Conservation (phyloP, 345 rosid genomes). For the Pelargonium nanum region DNA sequence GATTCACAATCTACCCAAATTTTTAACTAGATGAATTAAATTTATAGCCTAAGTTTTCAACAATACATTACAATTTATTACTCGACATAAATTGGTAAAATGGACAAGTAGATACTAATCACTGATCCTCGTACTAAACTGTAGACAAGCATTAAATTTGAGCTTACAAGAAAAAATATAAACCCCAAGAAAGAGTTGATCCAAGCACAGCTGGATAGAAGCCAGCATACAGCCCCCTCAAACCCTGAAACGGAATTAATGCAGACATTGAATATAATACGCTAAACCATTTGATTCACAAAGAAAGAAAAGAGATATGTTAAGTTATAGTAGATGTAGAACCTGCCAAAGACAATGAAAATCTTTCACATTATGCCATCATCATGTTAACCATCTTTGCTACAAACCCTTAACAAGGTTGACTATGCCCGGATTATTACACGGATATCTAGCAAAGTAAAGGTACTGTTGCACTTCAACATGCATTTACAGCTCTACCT, state of each 20-base stretch:
- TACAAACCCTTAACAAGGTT: neutral
- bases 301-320: neutral
- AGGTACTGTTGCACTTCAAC: neutral
- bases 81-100: neutral
- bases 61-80: neutral
- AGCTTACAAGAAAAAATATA: conserved; percentile 88
- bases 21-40: neutral
- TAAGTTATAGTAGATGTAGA: neutral
- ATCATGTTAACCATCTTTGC: neutral
- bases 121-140: neutral
- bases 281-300: neutral
- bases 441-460: neutral
- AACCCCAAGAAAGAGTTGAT: conserved; percentile 76
- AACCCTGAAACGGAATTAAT: conserved; percentile 37
- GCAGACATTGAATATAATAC: neutral
- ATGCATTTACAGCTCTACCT: neutral
- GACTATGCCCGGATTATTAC: neutral
- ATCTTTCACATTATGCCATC: neutral
- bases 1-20: neutral
- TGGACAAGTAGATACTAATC: neutral
- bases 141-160: neutral
- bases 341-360: neutral
- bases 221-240: conserved; percentile 84
- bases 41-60: neutral
- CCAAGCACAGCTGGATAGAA: conserved; percentile 81